Base-by-base conservation (phyloP, 2,329 filamentous ascomycete genomes). In the Colletotrichum melonis region DNA sequence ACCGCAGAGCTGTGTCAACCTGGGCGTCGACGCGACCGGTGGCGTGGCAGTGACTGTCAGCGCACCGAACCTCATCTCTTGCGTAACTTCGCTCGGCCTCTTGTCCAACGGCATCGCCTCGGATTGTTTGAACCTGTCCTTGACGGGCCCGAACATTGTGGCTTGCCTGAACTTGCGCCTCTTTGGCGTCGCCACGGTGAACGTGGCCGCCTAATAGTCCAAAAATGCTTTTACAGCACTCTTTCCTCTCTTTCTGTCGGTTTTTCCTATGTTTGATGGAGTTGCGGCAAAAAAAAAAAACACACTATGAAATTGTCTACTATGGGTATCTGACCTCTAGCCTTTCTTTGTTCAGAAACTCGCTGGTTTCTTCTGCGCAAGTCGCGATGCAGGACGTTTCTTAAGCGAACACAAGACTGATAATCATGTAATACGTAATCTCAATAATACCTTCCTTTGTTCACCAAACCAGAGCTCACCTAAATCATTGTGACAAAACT, bases 141-240 rank as follows among this genome's bases (percentile, higher is more conserved):
- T 22, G 59, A 28, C 28, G 32, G 49, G 49, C 16, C 14, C 28
- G 5, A 67, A n/a, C 59, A 60, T 73, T 19, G 67, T 65, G 14
- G 26, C 38, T 5, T 73, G 70, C 22, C 12, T 73, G 52, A 73
- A 73, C 46, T 9, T 73, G 16, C 63, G 70, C 22, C 26, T 73
- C n/a, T 73, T 73, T 56, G 70, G 70, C 19, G 1, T 73, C 24
- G 70, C 67, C 24, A n/a, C 14, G 9, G 70, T 70, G 5, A 70
- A 42, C 12, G 70, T 46, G 14, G 28, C 42, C 30, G 57, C 46
- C 8, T 14, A 22, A 49, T 60, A 56, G 54, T 55, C 35, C 8
- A 16, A 14, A 28, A 19, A 56, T 38, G 67, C 38, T 24, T 42
- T 11, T 8, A 54, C 42, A 46, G 2, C 26, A 30, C 5, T 16